These are phyloP conservation scores for Simmondsia chinensis DNA, from an alignment of 148 eudicot genomes.

Conservation along the genomic window DNA sequence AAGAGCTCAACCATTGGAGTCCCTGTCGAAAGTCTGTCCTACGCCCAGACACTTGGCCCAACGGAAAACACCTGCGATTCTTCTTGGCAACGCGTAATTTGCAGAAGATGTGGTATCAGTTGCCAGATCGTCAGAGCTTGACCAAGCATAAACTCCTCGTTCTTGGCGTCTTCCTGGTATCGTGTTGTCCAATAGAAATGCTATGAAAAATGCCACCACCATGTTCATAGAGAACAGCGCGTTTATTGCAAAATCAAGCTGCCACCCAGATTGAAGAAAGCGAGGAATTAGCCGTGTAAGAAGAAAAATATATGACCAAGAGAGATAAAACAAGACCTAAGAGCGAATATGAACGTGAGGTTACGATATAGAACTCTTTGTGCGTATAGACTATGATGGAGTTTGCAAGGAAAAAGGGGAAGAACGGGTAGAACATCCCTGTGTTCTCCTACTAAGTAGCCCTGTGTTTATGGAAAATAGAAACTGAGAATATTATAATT, in stretches of 20 bases:
- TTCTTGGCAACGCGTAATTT: slow-evolving; percentile 49
- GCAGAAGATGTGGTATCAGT: slow-evolving; percentile 42
- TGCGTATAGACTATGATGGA: too few species aligned
- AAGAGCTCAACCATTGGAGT: too few species aligned
- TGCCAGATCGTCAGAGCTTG: slow-evolving; percentile 49
- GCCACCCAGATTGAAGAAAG: slow-evolving; percentile 8
- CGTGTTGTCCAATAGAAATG: slow-evolving; percentile 75
- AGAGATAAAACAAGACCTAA: not conserved
- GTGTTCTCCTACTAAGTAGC: too few species aligned
- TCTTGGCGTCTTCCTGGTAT: slow-evolving; percentile 83
- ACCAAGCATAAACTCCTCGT: slow-evolving; percentile 78
- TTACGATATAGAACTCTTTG: too few species aligned
- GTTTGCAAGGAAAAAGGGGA: too few species aligned
- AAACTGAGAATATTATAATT: too few species aligned
- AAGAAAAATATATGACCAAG: not conserved
- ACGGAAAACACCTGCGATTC: slow-evolving; percentile 32
- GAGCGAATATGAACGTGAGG: too few species aligned
- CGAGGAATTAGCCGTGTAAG: slow-evolving; percentile 1
- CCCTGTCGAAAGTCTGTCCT: too few species aligned
- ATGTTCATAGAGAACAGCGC: slow-evolving; percentile 78
- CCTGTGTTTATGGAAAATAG: too few species aligned
- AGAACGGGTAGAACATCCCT: too few species aligned
- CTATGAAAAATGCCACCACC: slow-evolving; percentile 85
- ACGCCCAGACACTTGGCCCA: slow-evolving; percentile 69
- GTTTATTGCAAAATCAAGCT: slow-evolving; percentile 84